Evolutionary conservation across 441 rosid genomes (phyloP).

Genomic region (Adansonia gregorii): DNA sequence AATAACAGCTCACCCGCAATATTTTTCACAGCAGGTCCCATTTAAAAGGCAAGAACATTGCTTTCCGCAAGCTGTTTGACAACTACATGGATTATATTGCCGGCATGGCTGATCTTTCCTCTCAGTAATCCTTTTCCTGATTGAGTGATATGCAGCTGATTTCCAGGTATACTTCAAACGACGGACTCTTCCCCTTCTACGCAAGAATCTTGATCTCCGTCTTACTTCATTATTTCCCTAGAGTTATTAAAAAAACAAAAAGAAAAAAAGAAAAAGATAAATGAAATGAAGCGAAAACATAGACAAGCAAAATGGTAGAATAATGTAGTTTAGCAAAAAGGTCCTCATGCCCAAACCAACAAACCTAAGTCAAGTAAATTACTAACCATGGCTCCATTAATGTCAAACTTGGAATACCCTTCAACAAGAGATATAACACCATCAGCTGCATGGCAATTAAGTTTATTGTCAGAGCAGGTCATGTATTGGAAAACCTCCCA

Average conservation of each 20-base stretch:
- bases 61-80: conserved; percentile 92
- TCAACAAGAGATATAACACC: conserved; percentile 66
- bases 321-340: conserved; percentile 6
- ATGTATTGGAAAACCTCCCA: conserved; percentile 90
- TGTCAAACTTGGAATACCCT: conserved; percentile 81
- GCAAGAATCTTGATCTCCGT: conserved; percentile 92
- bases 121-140: conserved; percentile 86
- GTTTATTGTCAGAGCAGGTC: conserved; percentile 69
- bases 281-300: too few species aligned
- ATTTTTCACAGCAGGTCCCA: conserved; percentile 98
- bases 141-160: conserved; percentile 97
- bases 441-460: conserved; percentile 62
- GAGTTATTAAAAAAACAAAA: conserved; percentile 1
- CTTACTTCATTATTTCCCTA: conserved; percentile 82
- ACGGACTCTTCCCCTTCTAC: conserved; percentile 95
- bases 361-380: conserved; percentile 24
- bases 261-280: too few species aligned
- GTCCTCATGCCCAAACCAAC: neutral
- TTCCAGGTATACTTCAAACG: conserved; percentile 99
- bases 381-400: conserved; percentile 74
- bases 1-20: conserved; percentile 77
- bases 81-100: conserved; percentile 95
- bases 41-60: conserved; percentile 84
- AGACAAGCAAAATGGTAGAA: neutral
- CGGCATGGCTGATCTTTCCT: conserved; percentile 99